Evolutionary conservation across 2,329 filamentous ascomycete species (phyloP), one percentile per base, ranked within the genome.

Genomic region (Trichoderma sp.): DNA sequence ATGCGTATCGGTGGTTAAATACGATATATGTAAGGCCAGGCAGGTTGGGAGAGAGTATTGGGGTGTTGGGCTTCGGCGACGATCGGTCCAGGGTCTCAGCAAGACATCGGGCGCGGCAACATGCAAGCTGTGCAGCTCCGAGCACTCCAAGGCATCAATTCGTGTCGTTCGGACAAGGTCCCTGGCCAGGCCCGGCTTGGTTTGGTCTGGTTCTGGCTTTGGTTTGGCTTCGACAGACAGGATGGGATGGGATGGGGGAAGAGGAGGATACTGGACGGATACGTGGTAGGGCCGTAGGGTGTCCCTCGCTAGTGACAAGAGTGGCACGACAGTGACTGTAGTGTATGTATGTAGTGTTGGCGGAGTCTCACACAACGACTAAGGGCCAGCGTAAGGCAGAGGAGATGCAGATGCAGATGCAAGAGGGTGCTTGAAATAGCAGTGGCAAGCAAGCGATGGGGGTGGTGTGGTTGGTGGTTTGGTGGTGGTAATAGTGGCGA

Each of bases 81-180:
- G 72, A 72, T 75, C 72, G 69, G 71, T 45, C 45, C 41, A 74
- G 71, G 75, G 71, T 75, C 75, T 75, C 71, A 75, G 75, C 64
- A 71, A 63, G 71, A 69, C 75, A 75, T 75, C 71, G 72, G 66
- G 66, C 74, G 65, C 75, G 71, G 69, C 71, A 76, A 72, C 66
- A 76, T 76, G 71, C 72, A 76, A 69, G 64, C 29, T 73, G 71
- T 71, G 74, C 74, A 75, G 74, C 63, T 76, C 69, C 29, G 75
- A 60, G 60, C 24, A 21, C 75, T 76, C 65, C 65, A 75, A 66
- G 31, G 63, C 71, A 65, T 45, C 41, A 45, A 45, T 35, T 75
- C 72, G 59, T 66, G 65, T 76, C 33, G 66, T 75, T 50, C 65
- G 71, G 72, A 65, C 72, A 71, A 75, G 75, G 68, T 69, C 65